Evolutionary conservation across 495 filamentous ascomycete species (phyloP), one percentile per base, ranked within the genome.

Genomic region (Aspergillus homomorphus): DNA sequence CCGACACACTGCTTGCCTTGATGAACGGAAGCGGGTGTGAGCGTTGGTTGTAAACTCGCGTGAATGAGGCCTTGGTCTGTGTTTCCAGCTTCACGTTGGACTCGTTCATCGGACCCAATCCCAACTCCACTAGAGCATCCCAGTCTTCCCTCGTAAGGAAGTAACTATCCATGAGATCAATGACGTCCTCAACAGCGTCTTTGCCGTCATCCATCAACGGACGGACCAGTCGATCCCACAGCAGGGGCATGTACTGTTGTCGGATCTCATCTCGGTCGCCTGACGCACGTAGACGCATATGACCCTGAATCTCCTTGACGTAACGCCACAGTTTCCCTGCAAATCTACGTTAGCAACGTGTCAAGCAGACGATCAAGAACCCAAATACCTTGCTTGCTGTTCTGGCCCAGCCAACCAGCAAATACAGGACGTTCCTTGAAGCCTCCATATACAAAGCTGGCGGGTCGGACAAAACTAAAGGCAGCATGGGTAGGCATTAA

Each of bases 401-500:
- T 96, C 66, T 95, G 91, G 56, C 94, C 95, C 43, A 99, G 79
- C 95, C 95, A 99, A 15, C 77, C 75, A 0, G 95, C 92, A 70
- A 98, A 99, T 1, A 69, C 67, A 20, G 85, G 79, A 26, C 84
- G 75, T 28, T 78, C 81, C 45, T 71, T 68, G 68, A 92, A 80
- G 54, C 84, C 84, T 41, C 94, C 94, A 49, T 88, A 87, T n/a
- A 89, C 79, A 69, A 87, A 95, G 69, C 90, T 95, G n/a, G 94
- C 87, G 8, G 94, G 94, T 23, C 86, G 81, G 23, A 99, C 92
- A 56, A 96, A 95, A 62, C 92, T 95, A 76, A 99, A 96, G 44
- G 96, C 82, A n/a, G 91, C 95, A 74, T 99, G 94, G 4, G 88
- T 89, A 9, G 94, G 94, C 94, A 99, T 98, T 53, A 99, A 74